Evolutionary conservation across 345 rosid genomes (phyloP).

Genomic region (Populus deltoides): DNA sequence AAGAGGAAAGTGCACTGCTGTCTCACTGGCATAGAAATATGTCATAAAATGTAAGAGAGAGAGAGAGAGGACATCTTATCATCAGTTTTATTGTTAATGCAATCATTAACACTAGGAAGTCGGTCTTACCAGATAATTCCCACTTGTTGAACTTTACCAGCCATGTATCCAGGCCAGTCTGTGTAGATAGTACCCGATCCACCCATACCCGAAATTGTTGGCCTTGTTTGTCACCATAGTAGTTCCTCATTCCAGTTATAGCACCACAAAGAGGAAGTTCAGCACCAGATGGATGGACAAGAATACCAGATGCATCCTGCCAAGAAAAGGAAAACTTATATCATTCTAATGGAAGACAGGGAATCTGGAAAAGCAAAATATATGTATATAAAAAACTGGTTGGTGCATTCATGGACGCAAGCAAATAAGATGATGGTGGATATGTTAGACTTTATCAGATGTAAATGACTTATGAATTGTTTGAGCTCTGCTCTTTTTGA

Average conservation of each 20-base stretch:
- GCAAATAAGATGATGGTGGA: neutral
- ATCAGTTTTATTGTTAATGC: neutral
- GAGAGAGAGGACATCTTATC: neutral
- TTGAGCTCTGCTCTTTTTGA: neutral
- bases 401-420: neutral
- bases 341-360: neutral
- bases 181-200: constrained; percentile 59
- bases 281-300: constrained; percentile 71
- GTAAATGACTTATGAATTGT: neutral
- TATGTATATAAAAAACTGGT: neutral
- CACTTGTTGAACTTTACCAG: constrained; percentile 71
- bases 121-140: constrained; percentile 64
- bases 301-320: constrained; percentile 60
- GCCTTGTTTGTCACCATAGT: constrained; percentile 77
- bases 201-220: constrained; percentile 76
- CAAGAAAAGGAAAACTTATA: constrained; percentile 6
- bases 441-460: neutral
- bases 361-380: neutral
- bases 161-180: constrained; percentile 60
- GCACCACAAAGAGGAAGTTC: constrained; percentile 55
- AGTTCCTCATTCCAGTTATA: constrained; percentile 43
- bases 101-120: neutral
- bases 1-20: neutral
- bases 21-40: neutral
- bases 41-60: neutral